These are phyloP conservation scores for Amphibolis antarctica DNA, from an alignment of 106 monocot species.

Conservation along the genomic window DNA sequence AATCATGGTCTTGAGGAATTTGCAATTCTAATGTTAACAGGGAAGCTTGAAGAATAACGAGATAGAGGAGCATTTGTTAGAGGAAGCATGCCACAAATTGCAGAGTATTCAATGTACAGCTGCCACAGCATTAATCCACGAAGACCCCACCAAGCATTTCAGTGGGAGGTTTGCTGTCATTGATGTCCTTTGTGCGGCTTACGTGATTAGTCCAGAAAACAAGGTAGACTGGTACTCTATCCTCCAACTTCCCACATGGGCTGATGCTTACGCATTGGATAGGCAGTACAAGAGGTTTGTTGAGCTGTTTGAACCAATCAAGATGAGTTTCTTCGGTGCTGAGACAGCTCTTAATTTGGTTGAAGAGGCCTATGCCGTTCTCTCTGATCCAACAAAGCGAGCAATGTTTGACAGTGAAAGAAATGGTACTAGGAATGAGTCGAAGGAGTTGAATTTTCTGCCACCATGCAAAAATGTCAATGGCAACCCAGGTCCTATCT, in stretches of 20 bases:
- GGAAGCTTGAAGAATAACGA: no score
- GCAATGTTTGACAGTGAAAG: constrained; percentile 20
- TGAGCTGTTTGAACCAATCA: constrained; percentile 11
- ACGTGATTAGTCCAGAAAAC: no score
- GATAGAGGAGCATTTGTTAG: no score
- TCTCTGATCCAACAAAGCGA: constrained; percentile 27
- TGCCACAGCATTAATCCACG: no score
- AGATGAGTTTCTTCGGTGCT: constrained; percentile 11
- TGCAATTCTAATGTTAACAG: no score
- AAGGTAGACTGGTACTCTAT: not conserved
- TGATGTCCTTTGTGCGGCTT: not conserved
- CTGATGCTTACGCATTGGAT: constrained; percentile 7
- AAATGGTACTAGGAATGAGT: not conserved
- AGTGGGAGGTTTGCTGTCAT: not conserved
- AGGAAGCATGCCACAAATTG: no score
- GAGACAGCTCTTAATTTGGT: constrained; percentile 14
- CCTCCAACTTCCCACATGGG: constrained; percentile 24
- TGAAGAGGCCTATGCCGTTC: constrained; percentile 19
- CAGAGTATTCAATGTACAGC: no score
- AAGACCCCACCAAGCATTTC: no score
- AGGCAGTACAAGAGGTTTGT: constrained; percentile 16
- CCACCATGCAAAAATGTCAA: no score
- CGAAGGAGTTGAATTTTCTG: no score
- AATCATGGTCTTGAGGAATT: no score
- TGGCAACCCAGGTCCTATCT: no score